Percentiles rank a stretch among this genome's conserved stretches.
Evolutionary conservation across 148 eudicot species (phyloP).

Genomic region (Polygonum maritimum): DNA sequence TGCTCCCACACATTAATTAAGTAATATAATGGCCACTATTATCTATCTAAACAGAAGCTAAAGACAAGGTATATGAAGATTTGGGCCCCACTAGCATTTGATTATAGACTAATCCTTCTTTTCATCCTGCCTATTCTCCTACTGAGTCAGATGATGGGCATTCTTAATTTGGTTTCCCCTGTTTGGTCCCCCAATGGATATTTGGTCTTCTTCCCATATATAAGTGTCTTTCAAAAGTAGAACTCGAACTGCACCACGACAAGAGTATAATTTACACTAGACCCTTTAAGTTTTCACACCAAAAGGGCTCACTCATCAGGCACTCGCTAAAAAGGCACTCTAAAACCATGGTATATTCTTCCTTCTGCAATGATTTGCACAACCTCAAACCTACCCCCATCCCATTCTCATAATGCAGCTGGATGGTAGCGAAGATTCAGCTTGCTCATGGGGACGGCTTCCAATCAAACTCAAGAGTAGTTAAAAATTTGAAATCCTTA

Average conservation of each 20-base stretch:
- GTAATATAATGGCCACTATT: background rate
- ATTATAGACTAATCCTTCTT: background rate
- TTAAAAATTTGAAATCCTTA: background rate
- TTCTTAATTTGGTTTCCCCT: no score
- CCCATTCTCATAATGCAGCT: background rate
- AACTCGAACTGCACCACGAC: background rate
- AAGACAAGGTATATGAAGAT: no score
- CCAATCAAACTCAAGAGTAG: background rate
- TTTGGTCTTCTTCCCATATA: no score
- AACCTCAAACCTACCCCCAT: background rate
- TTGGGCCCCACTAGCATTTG: background rate
- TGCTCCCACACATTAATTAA: background rate
- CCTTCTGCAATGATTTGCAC: background rate
- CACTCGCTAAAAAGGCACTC: no score
- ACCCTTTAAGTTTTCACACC: background rate
- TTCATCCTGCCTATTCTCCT: no score
- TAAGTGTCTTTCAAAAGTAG: no score
- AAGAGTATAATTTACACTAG: background rate
- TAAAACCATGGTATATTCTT: background rate
- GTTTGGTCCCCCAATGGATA: background rate
- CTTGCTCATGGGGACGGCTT: background rate
- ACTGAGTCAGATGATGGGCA: no score
- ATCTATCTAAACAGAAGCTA: no score
- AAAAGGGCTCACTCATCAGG: background rate
- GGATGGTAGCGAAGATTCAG: background rate